Base-by-base conservation (phyloP, 805 yeast genomes). In the Metschnikowia santaceciliae region DNA sequence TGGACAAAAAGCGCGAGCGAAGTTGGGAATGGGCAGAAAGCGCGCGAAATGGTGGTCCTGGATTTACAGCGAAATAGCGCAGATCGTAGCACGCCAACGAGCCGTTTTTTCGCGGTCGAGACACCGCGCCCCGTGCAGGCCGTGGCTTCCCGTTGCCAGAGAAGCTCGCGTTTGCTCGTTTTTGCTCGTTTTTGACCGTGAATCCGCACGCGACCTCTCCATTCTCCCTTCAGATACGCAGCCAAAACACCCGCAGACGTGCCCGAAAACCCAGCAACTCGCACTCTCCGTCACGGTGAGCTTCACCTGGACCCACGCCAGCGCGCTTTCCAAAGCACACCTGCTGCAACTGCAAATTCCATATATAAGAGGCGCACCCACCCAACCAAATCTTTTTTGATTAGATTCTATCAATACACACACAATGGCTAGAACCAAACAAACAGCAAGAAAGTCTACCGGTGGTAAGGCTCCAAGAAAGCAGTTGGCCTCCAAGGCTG, bases 401-500 rank as follows among this genome's bases (percentile, higher is more conserved):
- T 2, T 5, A 7, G 14, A 5, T 20, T 7, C 11, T 22, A 17
- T 13, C n/a, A 19, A 11, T 20, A 36, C 30, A 43, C 47, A 45
- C 49, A 52, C 57, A 54, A 88, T 88, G 95, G 95, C 95, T 67
- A 88, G 94, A 87, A 88, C 95, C 58, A 88, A 88, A 74, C 95
- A 88, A 82, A 88, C 95, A 61, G 94, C 95, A 67, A 88, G 95
- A 88, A 88, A 88, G 75, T 87, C 94, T 60, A 88, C 95, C 64
- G 95, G 95, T 84, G 95, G 95, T 83, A 88, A 88, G 75, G 95
- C 95, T 47, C 95, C 95, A 83, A 87, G 95, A 87, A 88, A 87
- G 76, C 95, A 87, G 75, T 78, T 87, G 66, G 95, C 95, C 58
- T 87, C 95, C 54, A 87, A 87, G 79, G 95, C 94, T 65, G 95